Conservation (phyloP, 2,329 filamentous ascomycete genomes). For the Cordyceps pruinosa region DNA sequence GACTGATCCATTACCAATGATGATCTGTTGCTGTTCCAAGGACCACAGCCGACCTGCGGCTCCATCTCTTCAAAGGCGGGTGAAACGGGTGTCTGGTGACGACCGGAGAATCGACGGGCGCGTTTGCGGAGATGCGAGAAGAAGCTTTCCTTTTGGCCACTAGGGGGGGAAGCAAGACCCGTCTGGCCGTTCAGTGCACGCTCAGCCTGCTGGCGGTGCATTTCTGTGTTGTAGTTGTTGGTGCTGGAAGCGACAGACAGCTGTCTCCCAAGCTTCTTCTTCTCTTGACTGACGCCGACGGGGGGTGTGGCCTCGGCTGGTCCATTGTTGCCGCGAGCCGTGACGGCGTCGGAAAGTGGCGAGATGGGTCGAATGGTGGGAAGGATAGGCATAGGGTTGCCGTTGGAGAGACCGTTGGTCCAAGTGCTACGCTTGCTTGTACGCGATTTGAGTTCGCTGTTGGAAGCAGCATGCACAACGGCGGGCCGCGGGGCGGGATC, state of each 20-base stretch:
- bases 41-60: constrained; percentile 83
- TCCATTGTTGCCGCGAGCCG: constrained; percentile 72
- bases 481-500: constrained; percentile 40
- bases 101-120: constrained; percentile 83
- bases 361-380: constrained; percentile 93
- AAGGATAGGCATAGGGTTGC: constrained; percentile 89
- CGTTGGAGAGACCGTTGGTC: constrained; percentile 74
- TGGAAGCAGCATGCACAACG: constrained; percentile 35
- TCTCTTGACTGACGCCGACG: constrained; percentile 47
- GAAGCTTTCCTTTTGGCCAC: constrained; percentile 87
- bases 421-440: constrained; percentile 84
- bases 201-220: constrained; percentile 86
- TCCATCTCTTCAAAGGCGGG: constrained; percentile 81
- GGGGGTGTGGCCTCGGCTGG: constrained; percentile 17
- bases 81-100: constrained; percentile 75
- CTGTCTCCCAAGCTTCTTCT: constrained; percentile 94
- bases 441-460: constrained; percentile 37
- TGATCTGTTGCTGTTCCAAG: constrained; percentile 80
- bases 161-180: constrained; percentile 68
- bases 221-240: constrained; percentile 86
- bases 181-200: constrained; percentile 77
- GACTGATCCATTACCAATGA: constrained; percentile 68
- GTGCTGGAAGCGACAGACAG: constrained; percentile 85
- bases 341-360: constrained; percentile 90
- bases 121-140: constrained; percentile 96